Evolutionary conservation across 2,329 filamentous ascomycete species (phyloP).

Genomic region (Trichoderma semiorbis): DNA sequence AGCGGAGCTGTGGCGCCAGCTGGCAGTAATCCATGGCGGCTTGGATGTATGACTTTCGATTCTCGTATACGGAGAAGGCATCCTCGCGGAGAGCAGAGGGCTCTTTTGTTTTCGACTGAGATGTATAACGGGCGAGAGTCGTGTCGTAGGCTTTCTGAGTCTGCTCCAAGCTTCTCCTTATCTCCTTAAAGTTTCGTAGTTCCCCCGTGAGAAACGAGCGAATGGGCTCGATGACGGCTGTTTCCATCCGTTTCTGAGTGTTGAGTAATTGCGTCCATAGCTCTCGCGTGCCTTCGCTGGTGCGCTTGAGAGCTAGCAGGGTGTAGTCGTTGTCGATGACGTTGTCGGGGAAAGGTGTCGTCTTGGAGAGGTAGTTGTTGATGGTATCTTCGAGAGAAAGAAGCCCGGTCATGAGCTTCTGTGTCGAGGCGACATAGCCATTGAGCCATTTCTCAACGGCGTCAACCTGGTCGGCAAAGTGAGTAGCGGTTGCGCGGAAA

Average conservation of each 20-base stretch:
- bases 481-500: conserved; percentile 80
- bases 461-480: conserved; percentile 91
- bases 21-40: conserved; percentile 92
- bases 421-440: conserved; percentile 50
- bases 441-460: conserved; percentile 89
- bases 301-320: conserved; percentile 76
- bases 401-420: conserved; percentile 59
- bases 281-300: conserved; percentile 81
- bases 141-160: conserved; percentile 83
- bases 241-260: conserved; percentile 74
- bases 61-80: conserved; percentile 92
- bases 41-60: conserved; percentile 83
- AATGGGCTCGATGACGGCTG: conserved; percentile 76
- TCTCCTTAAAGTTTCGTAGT: conserved; percentile 81
- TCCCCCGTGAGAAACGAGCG: conserved; percentile 74
- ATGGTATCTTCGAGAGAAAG: conserved; percentile 75
- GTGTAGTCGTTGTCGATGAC: conserved; percentile 95
- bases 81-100: conserved; percentile 87
- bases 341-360: conserved; percentile 74
- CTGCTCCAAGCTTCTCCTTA: conserved; percentile 69
- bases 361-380: conserved; percentile 70
- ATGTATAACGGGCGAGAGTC: conserved; percentile 74
- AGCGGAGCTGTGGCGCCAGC: conserved; percentile 78
- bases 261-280: conserved; percentile 77
- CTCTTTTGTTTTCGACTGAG: conserved; percentile 90